phyloP scores from a whole-genome alignment of 2,329 filamentous ascomycete species.

The Penicillium expansum region DNA sequence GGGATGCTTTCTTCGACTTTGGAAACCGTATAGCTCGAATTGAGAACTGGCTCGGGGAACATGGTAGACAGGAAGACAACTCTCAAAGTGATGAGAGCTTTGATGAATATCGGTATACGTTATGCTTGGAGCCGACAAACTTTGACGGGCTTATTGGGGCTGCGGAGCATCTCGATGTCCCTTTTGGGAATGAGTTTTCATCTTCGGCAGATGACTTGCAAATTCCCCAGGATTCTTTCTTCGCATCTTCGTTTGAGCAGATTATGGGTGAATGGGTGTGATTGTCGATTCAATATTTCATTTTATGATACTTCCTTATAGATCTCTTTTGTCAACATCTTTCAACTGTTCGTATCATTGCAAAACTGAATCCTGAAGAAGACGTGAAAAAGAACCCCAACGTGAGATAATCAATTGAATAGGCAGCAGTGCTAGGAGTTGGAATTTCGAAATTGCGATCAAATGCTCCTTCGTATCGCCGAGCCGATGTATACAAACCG shows the following conservation, averaged over 20 bases:
- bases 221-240: not conserved
- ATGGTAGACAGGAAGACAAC: not conserved
- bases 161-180: not conserved
- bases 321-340: not conserved
- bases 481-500: not conserved
- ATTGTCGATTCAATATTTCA: not conserved
- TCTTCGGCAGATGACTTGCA: not conserved
- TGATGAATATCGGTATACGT: not conserved
- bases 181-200: not conserved
- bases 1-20: not conserved
- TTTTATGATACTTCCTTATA: not conserved
- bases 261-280: not conserved
- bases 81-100: not conserved
- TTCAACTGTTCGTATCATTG: not conserved
- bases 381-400: not conserved
- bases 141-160: not conserved
- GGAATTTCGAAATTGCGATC: not conserved
- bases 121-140: not conserved
- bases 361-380: not conserved
- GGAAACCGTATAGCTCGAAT: not conserved
- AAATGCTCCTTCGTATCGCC: not conserved
- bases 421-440: not conserved
- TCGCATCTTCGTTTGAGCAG: not conserved
- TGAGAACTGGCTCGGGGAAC: not conserved
- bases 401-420: not conserved